Evolutionary conservation across 805 yeast genomes (phyloP), one percentile per base, ranked within the genome.

Genomic region (Starmera pachycereana): DNA sequence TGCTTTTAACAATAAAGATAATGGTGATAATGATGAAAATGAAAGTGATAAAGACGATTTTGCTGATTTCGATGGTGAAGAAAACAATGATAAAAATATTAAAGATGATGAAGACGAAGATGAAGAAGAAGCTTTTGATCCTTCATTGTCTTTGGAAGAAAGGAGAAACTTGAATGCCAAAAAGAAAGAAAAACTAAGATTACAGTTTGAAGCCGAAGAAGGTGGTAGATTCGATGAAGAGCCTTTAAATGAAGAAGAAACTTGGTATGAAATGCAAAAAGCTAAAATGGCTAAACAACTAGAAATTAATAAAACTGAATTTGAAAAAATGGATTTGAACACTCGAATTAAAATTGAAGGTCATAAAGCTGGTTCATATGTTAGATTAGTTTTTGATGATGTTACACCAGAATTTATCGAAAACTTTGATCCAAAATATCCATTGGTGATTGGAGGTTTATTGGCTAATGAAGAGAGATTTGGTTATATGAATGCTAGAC

Each of bases 191-290:
- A 80, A 84, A 53, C 69, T 90, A 43, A 79, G 88, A 44, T 69
- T 85, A 52, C 97, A 92, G 57, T 87, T 92, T 54, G 97, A 92
- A 55, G 87, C 78, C 39, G 87, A 80, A 57, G 79, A 74, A 47
- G 80, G 77, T 42, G 81, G 76, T 42, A 76, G 76, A 49, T 85
- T 84, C 13, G 87, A 79, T 22, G 85, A 81, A 46, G 95, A 86
- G 46, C 85, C 85, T 11, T 88, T 84, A 56, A 72, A 72, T 44
- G 94, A 84, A 55, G 87, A 86, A 41, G 97, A 90, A 52, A 88
- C 96, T 0, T 92, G 98, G 98, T 92, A 90, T 58, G 97, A 90
- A 58, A 77, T 83, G 60, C 97, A 92, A 61, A 92, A 92, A 66
- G 94, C 95, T 44, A 90, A 89, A 55, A 89, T 94, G 78, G 88